These are phyloP conservation scores for Vitis rupestris DNA, from an alignment of 164 flowering plant species.

Conservation along the genomic window DNA sequence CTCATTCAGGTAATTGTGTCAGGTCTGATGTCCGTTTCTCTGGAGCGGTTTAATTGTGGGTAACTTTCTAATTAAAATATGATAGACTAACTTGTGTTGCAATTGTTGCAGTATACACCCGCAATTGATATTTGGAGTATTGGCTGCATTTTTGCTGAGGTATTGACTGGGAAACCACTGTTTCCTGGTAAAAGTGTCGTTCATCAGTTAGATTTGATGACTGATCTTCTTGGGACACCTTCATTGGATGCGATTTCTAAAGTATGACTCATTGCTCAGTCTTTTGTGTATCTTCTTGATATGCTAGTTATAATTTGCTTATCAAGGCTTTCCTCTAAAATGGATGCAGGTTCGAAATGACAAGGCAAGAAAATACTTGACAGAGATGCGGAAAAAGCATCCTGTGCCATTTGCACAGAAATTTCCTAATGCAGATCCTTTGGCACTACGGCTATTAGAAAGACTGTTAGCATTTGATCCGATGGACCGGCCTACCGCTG, in stretches of 20 bases:
- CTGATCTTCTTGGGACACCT: conserved; percentile 73
- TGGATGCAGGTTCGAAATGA: conserved; percentile 58
- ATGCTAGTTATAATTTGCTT: not conserved
- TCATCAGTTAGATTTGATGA: conserved; percentile 71
- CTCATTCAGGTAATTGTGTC: conserved; percentile 51
- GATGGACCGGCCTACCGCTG: conserved; percentile 64
- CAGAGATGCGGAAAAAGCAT: conserved; percentile 57
- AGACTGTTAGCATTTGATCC: conserved; percentile 64
- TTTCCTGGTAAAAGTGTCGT: conserved; percentile 82
- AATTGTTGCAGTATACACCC: conserved; percentile 60
- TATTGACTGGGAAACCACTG: conserved; percentile 64
- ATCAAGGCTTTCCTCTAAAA: not conserved
- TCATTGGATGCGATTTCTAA: conserved; percentile 49
- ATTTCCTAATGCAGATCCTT: conserved; percentile 60
- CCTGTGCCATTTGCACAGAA: conserved; percentile 49
- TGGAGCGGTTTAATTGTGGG: conserved; percentile 21
- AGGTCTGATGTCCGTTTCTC: conserved; percentile 28
- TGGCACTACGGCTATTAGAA: conserved; percentile 46
- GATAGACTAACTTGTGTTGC: not conserved
- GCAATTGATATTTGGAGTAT: conserved; percentile 80
- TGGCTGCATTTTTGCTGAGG: conserved; percentile 78
- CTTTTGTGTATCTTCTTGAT: not conserved
- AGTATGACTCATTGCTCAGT: conserved; percentile 29
- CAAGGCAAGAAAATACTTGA: conserved; percentile 65
- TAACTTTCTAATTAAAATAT: not conserved